Evolutionary conservation across 1,284 basidiomycete genomes (phyloP).

Genomic region (Xerocomus nothofagi): DNA sequence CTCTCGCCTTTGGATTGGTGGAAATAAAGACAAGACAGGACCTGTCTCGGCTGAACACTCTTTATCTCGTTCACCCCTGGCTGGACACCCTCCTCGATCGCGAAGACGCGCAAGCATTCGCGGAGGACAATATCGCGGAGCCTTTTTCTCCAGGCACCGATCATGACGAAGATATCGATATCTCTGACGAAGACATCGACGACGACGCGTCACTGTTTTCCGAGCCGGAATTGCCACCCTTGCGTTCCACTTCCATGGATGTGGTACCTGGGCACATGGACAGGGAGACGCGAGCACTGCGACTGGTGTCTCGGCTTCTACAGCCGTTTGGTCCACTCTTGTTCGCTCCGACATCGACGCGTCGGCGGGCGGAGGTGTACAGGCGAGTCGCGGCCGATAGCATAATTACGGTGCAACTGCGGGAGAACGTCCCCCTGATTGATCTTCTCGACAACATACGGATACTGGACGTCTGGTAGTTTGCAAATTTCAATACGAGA

Average conservation of each 20-base stretch:
- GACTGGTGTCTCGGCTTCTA: neutral
- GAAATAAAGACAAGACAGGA: neutral
- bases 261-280: neutral
- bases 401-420: neutral
- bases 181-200: neutral
- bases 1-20: neutral
- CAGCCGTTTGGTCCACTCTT: neutral
- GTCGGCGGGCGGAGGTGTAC: neutral
- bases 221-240: no score
- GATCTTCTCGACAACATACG: neutral
- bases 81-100: neutral
- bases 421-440: neutral
- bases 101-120: neutral
- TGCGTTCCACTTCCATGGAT: no score
- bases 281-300: neutral
- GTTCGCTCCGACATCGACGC: neutral
- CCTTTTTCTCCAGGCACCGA: neutral
- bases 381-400: neutral
- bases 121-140: neutral
- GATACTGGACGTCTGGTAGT: neutral
- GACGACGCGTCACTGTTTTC: neutral
- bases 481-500: no score
- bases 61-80: constrained; percentile 5
- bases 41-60: neutral
- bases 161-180: neutral